Evolutionary conservation across 75 land plant genomes (phyloP), one percentile per base, ranked within the genome.

Genomic region (Selaginella tamariscina): DNA sequence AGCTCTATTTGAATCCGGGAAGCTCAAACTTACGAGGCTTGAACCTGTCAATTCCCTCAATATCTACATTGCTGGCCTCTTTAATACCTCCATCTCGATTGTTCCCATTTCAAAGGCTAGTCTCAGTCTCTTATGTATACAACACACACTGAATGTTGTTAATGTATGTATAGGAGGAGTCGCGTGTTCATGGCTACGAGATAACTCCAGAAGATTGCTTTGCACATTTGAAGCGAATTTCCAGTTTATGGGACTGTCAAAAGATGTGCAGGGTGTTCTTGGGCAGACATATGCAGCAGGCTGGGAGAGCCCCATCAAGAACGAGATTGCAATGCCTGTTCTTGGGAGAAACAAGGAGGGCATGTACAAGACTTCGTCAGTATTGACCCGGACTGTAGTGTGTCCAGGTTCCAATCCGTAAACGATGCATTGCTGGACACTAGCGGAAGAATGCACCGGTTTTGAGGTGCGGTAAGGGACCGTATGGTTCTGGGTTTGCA

Each of bases 201-300:
- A 59, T 59, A 8, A 8, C 62, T 2, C 9, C 9, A 5, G 62
- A 59, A 8, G 62, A 59, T n/a, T 59, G 62, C 62, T 59, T 59
- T n/a, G 62, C 62, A n/a, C 62, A 59, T 59, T 21, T 9, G 62
- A 59, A 59, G 26, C 21, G 2, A 59, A 59, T n/a, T 59, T 59
- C 62, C 62, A 59, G 62, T 59, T 59, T n/a, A 5, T n/a, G 62
- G 62, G 62, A 2, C 62, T 59, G 5, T 2, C 18, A 5, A 2
- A 5, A 5, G 8, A n/a, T 2, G 62, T 59, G 21, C n/a, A 27
- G 21, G 62, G 62, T n/a, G 18, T 59, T 59, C 26, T 59, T 21
- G 62, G 62, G 21, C 62, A 59, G 62, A 59, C 62, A 9, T 59
- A 59, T n/a, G 21, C 62, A n/a, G 27, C 62, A 5, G 62, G 23